Evolutionary conservation across 176 grass and related monocot genomes (phyloP).

Genomic region (Cenchrus americanus): DNA sequence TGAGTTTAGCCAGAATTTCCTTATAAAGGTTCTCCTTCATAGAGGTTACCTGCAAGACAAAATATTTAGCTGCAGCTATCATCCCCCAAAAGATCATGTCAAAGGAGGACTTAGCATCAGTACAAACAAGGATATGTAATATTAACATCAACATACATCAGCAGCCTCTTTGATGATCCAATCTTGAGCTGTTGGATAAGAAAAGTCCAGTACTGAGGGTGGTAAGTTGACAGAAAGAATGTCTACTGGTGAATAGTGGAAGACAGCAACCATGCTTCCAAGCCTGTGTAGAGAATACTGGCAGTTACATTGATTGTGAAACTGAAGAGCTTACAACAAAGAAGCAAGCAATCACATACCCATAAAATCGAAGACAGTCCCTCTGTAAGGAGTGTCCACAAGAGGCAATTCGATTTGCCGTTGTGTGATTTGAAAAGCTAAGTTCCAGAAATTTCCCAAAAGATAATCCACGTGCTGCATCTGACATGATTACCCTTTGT

Average conservation of each 20-base stretch:
- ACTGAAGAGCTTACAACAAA: constrained; percentile 12
- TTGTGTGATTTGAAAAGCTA: constrained; percentile 93
- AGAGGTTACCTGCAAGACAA: constrained; percentile 62
- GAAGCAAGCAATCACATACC: constrained; percentile 54
- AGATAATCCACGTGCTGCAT: constrained; percentile 91
- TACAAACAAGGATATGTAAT: constrained; percentile 9
- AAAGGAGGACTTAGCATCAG: constrained; percentile 14
- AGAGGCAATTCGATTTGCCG: constrained; percentile 87
- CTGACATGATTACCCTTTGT: constrained; percentile 84
- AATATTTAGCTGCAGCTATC: constrained; percentile 21
- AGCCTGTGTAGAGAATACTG: constrained; percentile 54
- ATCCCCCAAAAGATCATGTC: constrained; percentile 39
- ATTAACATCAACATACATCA: constrained; percentile 65
- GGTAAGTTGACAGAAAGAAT: constrained; percentile 92
- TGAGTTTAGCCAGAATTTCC: constrained; percentile 66
- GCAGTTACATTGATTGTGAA: constrained; percentile 39
- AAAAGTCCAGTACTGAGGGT: constrained; percentile 76
- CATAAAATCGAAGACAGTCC: constrained; percentile 97
- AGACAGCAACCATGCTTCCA: constrained; percentile 95
- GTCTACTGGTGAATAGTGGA: constrained; percentile 90
- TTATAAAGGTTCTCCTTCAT: constrained; percentile 60
- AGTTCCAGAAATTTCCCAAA: constrained; percentile 99
- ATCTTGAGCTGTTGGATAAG: constrained; percentile 52
- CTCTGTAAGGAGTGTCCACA: constrained; percentile 98
- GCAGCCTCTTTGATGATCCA: constrained; percentile 79